phyloP scores from a whole-genome alignment of 257 asterid genomes.

The Solanum stenotomum region DNA sequence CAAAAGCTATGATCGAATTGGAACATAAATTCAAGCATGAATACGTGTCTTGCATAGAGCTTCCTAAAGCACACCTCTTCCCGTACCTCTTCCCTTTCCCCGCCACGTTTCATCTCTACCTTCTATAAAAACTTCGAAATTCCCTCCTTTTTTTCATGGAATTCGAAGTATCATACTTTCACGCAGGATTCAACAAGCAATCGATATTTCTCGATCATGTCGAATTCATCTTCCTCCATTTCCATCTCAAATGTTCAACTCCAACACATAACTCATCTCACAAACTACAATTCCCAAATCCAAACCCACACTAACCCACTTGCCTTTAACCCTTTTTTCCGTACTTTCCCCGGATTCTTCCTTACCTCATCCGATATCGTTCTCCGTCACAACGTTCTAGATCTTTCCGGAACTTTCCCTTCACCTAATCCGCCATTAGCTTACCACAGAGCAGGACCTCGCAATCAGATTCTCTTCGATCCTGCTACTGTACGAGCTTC shows the following conservation, averaged over 20 bases:
- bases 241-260: constrained; percentile 21
- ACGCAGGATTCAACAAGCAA: background rate
- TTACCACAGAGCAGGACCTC: constrained; percentile 75
- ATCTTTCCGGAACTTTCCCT: constrained; percentile 23
- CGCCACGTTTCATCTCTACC: background rate
- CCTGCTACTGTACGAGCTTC: constrained; percentile 48
- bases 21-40: too few relatives aligned
- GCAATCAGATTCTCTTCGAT: constrained; percentile 36
- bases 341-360: background rate
- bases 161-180: background rate
- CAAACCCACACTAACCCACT: constrained; percentile 44
- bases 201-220: background rate
- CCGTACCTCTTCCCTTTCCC: background rate
- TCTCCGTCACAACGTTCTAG: constrained; percentile 52
- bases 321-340: background rate
- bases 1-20: too few relatives aligned
- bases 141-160: too few relatives aligned
- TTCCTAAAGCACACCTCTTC: background rate
- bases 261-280: constrained; percentile 31
- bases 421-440: constrained; percentile 17
- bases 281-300: constrained; percentile 24
- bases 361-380: constrained; percentile 34
- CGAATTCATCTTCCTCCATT: background rate
- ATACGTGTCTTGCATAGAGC: background rate
- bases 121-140: background rate